phyloP scores from a whole-genome alignment of 2,329 filamentous ascomycete species.

The Trichoderma atroviride region DNA sequence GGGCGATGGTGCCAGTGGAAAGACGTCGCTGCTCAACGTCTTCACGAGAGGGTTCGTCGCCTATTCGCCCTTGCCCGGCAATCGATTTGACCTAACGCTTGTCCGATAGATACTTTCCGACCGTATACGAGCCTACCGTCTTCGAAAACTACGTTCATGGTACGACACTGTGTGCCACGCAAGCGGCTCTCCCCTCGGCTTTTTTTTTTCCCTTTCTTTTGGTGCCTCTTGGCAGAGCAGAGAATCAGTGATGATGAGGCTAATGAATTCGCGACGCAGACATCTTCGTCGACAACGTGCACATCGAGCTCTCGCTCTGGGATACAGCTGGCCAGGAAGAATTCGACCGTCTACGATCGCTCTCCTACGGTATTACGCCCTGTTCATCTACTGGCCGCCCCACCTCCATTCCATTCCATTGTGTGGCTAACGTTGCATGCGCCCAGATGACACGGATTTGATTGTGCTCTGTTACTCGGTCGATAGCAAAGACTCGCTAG shows the following conservation, averaged over 20 bases:
- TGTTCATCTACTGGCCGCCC: conserved; percentile 3
- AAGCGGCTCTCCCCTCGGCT: not conserved
- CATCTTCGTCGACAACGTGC: conserved; percentile 96
- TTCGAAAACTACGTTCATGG: conserved; percentile 99
- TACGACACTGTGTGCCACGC: conserved; percentile 46
- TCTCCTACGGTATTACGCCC: conserved; percentile 74
- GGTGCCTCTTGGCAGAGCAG: not conserved
- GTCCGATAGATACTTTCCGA: conserved; percentile 80
- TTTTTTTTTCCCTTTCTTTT: not conserved
- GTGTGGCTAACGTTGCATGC: conserved; percentile 18
- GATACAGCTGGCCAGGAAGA: conserved; percentile 98
- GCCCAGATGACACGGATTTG: conserved; percentile 79
- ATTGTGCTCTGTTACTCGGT: conserved; percentile 99
- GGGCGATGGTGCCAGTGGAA: conserved; percentile 94
- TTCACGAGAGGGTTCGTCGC: conserved; percentile 87
- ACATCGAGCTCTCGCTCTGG: conserved; percentile 97
- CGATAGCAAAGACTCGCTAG: conserved; percentile 92
- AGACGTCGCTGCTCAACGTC: conserved; percentile 95
- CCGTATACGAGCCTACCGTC: conserved; percentile 96
- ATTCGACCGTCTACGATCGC: conserved; percentile 91
- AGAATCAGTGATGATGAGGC: not conserved
- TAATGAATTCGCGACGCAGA: conserved; percentile 54
- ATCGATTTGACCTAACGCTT: conserved; percentile 4
- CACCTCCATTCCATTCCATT: conserved; percentile 5
- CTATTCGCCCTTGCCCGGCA: not conserved